Conservation (phyloP, 768 basidiomycete genomes). For the Pleurotus ostreatus region DNA sequence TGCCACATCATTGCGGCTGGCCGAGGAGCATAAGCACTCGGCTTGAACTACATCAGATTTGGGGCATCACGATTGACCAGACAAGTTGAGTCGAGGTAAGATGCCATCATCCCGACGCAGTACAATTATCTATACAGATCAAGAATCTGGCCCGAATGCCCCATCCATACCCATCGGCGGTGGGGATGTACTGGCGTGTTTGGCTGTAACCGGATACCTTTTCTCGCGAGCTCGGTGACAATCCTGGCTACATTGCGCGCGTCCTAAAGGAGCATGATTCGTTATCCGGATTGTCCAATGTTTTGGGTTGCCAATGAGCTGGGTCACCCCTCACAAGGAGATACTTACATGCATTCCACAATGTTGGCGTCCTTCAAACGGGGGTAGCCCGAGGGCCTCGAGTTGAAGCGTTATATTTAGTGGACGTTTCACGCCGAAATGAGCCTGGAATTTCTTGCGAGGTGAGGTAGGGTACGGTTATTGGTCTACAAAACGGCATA, state of each 20-base stretch:
- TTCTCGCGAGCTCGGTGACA: constrained; percentile 69
- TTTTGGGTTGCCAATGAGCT: constrained; percentile 11
- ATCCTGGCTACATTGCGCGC: constrained; percentile 86
- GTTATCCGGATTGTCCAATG: constrained; percentile 6
- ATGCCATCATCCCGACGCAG: background rate
- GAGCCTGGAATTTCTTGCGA: constrained; percentile 16
- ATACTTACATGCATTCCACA: constrained; percentile 85
- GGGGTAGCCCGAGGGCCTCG: constrained; percentile 60
- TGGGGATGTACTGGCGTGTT: constrained; percentile 68
- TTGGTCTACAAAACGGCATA: constrained; percentile 9
- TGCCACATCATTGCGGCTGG: too few relatives aligned
- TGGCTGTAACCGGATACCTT: constrained; percentile 63
- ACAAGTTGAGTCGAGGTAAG: background rate
- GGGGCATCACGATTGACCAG: too few relatives aligned
- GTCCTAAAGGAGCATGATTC: constrained; percentile 50
- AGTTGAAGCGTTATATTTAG: constrained; percentile 78
- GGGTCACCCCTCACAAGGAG: constrained; percentile 10
- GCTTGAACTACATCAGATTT: too few relatives aligned
- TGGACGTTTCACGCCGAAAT: constrained; percentile 27
- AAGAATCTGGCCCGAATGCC: constrained; percentile 63
- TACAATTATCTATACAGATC: constrained; percentile 27
- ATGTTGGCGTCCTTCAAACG: constrained; percentile 83
- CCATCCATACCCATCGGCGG: constrained; percentile 86
- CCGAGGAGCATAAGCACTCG: too few relatives aligned
- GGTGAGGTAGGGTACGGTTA: background rate